A percentile compares a stretch with the other conserved stretches of the same genome.
These are phyloP conservation scores for Byssothecium circinans DNA, from an alignment of 2,329 filamentous ascomycete genomes.

Conservation along the genomic window DNA sequence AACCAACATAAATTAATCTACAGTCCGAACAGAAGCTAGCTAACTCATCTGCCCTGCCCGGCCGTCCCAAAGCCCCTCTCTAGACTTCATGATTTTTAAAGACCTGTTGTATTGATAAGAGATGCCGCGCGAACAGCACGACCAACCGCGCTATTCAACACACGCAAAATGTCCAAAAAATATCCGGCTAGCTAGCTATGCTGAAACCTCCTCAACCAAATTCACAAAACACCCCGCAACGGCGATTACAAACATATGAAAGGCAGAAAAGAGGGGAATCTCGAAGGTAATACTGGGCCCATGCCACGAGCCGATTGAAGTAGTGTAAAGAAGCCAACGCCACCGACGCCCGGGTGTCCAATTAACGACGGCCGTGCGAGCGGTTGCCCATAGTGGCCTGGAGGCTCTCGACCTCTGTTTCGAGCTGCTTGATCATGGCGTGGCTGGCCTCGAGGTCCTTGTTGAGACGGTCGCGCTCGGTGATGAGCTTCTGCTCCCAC, in stretches of 20 bases:
- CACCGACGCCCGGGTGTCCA: slow-evolving; percentile 11
- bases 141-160: background rate
- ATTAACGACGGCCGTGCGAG: slow-evolving; percentile 88
- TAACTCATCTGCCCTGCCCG: slow-evolving; percentile 7
- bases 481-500: slow-evolving; percentile 99
- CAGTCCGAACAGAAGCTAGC: slow-evolving; percentile 22
- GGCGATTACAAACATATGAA: slow-evolving; percentile 48
- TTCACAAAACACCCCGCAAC: too few species aligned
- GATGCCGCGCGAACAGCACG: slow-evolving; percentile 1
- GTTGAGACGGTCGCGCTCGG: slow-evolving; percentile 97
- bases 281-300: slow-evolving; percentile 31
- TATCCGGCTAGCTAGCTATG: slow-evolving; percentile 5
- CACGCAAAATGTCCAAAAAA: slow-evolving; percentile 7
- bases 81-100: too few species aligned
- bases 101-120: slow-evolving; percentile 1
- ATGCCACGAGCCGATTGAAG: slow-evolving; percentile 19
- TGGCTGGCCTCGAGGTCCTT: slow-evolving; percentile 99
- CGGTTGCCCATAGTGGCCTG: slow-evolving; percentile 79
- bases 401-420: slow-evolving; percentile 89
- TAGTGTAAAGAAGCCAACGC: slow-evolving; percentile 14
- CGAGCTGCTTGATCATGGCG: slow-evolving; percentile 83
- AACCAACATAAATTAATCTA: slow-evolving; percentile 35
- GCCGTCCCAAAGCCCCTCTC: too few species aligned
- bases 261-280: slow-evolving; percentile 44
- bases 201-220: slow-evolving; percentile 17